Base-by-base conservation (phyloP, 768 basidiomycete genomes). In the Hebeloma cylindrosporum region DNA sequence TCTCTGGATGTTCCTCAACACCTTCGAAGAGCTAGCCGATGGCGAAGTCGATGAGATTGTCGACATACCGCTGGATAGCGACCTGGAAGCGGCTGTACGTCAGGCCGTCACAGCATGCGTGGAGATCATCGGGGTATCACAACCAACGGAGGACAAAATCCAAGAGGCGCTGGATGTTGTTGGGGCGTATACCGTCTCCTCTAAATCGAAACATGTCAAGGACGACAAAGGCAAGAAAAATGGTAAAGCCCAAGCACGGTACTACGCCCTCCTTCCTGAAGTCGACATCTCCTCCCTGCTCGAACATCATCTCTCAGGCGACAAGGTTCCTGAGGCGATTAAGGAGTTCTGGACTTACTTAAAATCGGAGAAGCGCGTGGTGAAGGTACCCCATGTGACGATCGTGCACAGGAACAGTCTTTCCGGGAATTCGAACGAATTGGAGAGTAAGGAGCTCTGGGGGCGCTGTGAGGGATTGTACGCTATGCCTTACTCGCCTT, bases 251-350 rank as follows among this genome's bases (percentile, higher is more conserved):
- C n/a, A n/a, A n/a, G 75, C 80, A 29, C 74, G 91, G 25, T 99
- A 95, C 64, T 97, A 76, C 58, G 94, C 77, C 11, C 59, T 97
- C 28, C 63, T 88, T 4, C 80, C 85, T 7, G 91, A 95, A 56
- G 48, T 93, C 23, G 77, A 90, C 54, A 59, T 93, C 7, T 55
- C 62, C 4, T 50, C 64, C 5, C 53, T 80, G 30, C 62, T 93
- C 18, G 72, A 64, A 16, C 48, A 61, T 5, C 62, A 58, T n/a
- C 50, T 89, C 10, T 55, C 60, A 9, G 47, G 52, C 10, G 61
- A 55, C 3, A 61, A 52, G 13, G 72, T 64, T 21, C 57, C 64
- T 21, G 45, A 57, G 16, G 48, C 51, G 1, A 67, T 67, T 8
- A 65, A 56, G 43, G 33, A 45, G 4, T 73, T 89, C 47, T 88